Evolutionary conservation across 2,329 filamentous ascomycete species (phyloP).

Genomic region (Alternaria triticina): DNA sequence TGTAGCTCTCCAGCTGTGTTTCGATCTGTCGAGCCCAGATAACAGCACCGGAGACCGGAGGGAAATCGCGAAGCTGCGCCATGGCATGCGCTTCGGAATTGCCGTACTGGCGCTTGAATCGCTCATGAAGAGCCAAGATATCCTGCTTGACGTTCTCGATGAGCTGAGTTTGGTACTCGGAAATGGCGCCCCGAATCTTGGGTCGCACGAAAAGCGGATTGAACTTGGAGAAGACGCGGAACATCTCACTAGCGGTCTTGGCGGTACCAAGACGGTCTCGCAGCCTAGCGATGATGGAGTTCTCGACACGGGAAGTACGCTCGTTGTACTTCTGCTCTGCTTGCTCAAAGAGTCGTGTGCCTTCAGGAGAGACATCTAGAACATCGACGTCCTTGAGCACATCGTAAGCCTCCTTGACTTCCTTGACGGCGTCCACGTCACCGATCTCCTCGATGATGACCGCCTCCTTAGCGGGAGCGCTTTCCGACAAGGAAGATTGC

Average conservation of each 20-base stretch:
- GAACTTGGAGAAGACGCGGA: conserved; percentile 99
- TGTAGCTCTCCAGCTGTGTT: conserved; percentile 91
- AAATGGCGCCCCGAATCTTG: conserved; percentile 98
- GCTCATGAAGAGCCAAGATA: conserved; percentile 89
- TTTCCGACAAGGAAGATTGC: conserved; percentile 51
- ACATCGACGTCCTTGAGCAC: conserved; percentile 94
- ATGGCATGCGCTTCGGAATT: conserved; percentile 98
- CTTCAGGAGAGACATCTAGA: conserved; percentile 87
- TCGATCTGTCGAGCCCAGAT: conserved; percentile 98
- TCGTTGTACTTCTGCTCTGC: conserved; percentile 98
- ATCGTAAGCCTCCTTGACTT: conserved; percentile 93
- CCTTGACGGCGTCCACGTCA: conserved; percentile 94
- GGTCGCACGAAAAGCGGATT: conserved; percentile 97
- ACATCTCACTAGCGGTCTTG: conserved; percentile 99
- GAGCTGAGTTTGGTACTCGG: conserved; percentile 96
- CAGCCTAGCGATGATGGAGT: conserved; percentile 95
- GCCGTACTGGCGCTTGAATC: conserved; percentile 98
- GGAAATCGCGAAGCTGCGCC: conserved; percentile 94
- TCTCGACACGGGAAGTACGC: conserved; percentile 94
- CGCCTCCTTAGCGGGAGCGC: conserved; percentile 48
- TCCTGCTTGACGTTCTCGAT: conserved; percentile 98
- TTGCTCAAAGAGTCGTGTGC: conserved; percentile 89
- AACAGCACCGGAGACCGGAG: conserved; percentile 94
- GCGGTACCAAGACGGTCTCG: conserved; percentile 92
- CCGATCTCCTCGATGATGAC: conserved; percentile 92